phyloP scores from a whole-genome alignment of 2,329 filamentous ascomycete species.

The Akanthomyces muscarius region DNA sequence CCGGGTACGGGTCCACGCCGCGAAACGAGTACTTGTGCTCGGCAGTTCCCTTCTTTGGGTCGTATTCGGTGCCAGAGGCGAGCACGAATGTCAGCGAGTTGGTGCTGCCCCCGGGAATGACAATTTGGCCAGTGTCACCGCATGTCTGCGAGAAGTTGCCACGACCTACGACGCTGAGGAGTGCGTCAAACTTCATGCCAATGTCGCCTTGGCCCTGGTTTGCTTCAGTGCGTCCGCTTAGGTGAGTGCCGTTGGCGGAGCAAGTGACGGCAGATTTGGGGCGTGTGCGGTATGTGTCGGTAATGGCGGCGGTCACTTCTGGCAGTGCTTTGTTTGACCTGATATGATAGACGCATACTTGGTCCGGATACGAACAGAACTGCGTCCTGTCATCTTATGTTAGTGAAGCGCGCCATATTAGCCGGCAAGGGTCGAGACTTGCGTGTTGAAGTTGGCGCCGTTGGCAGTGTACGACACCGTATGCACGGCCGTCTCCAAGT shows the following conservation, averaged over 20 bases:
- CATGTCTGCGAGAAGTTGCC: background rate
- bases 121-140: background rate
- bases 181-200: constrained; percentile 19
- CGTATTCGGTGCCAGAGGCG: background rate
- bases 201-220: constrained; percentile 16
- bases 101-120: background rate
- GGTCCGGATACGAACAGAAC: constrained; percentile 43
- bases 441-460: constrained; percentile 20
- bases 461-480: constrained; percentile 33
- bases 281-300: constrained; percentile 16
- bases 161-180: background rate
- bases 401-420: too few species aligned
- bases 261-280: constrained; percentile 11
- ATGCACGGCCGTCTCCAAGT: constrained; percentile 41
- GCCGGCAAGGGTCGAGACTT: constrained; percentile 27
- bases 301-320: constrained; percentile 11
- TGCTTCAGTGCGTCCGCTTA: constrained; percentile 16
- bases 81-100: background rate
- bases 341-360: constrained; percentile 31
- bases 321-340: constrained; percentile 18
- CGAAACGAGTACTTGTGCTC: background rate
- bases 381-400: background rate
- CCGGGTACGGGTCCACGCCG: background rate
- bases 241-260: constrained; percentile 7
- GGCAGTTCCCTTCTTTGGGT: background rate